phyloP scores from a whole-genome alignment of 1,139 yeast species.

The Saccharomyces hybrid region DNA sequence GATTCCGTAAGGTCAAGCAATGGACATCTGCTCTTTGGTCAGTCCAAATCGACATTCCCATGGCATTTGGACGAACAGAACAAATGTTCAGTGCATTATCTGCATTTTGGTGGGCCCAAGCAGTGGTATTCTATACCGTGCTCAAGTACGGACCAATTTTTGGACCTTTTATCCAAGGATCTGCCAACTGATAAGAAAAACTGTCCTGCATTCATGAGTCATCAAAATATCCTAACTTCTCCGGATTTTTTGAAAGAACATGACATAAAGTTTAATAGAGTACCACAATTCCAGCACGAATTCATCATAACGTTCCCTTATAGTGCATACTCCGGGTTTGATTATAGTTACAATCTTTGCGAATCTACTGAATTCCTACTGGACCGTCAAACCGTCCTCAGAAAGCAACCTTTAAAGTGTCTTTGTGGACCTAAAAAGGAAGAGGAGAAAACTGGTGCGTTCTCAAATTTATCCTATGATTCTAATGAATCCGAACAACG shows the following conservation, averaged over 20 bases:
- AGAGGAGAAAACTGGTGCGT: conserved; percentile 48
- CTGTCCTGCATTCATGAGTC: not conserved
- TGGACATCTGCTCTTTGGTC: conserved; percentile 67
- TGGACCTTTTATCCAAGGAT: conserved; percentile 29
- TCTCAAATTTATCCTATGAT: not conserved
- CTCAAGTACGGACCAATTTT: not conserved
- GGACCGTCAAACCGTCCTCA: conserved; percentile 70
- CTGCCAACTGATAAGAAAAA: not conserved
- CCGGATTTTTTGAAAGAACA: conserved; percentile 50
- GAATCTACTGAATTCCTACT: conserved; percentile 81
- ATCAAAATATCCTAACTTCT: conserved; percentile 40
- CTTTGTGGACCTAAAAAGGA: conserved; percentile 69
- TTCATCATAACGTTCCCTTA: conserved; percentile 76
- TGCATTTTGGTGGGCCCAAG: conserved; percentile 84
- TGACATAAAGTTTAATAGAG: conserved; percentile 54
- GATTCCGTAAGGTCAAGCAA: not conserved
- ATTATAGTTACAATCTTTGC: conserved; percentile 72
- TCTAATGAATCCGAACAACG: not conserved
- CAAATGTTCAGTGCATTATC: conserved; percentile 68
- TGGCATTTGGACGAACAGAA: conserved; percentile 90
- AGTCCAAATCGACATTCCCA: conserved; percentile 81
- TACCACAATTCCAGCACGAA: conserved; percentile 62
- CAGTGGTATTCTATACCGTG: conserved; percentile 78
- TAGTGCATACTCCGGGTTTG: conserved; percentile 80
- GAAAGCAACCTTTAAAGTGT: conserved; percentile 54